Percentiles rank a stretch among this genome's conserved stretches.
phyloP scores from a whole-genome alignment of 768 basidiomycete species.

The Auriculariales sp. region DNA sequence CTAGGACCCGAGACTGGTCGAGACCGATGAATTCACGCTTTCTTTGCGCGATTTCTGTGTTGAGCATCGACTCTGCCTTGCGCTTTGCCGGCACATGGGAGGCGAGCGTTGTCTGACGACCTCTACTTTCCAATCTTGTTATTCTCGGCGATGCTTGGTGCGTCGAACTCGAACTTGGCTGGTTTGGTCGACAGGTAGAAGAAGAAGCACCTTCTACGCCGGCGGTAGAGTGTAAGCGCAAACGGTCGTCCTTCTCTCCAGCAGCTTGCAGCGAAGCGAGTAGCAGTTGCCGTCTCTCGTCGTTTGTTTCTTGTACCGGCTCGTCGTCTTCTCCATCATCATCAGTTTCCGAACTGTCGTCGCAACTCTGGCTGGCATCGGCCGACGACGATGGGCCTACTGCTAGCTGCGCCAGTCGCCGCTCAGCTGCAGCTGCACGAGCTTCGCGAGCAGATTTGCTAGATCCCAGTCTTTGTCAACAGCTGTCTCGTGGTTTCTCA shows the following conservation, averaged over 20 bases:
- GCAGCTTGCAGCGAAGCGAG: conserved; percentile 29
- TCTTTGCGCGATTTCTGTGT: too few species aligned
- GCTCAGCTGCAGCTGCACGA: conserved; percentile 61
- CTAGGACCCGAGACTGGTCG: too few species aligned
- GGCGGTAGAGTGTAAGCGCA: too few species aligned
- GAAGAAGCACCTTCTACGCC: too few species aligned
- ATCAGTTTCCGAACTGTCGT: conserved; percentile 11
- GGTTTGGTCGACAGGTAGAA: too few species aligned
- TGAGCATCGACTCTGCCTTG: too few species aligned
- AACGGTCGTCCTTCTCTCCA: conserved; percentile 24
- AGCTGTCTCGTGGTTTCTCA: background rate
- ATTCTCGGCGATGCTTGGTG: too few species aligned
- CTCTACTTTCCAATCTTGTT: too few species aligned
- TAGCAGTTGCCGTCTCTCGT: conserved; percentile 36
- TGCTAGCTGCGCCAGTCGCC: conserved; percentile 23
- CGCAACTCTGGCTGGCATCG: conserved; percentile 7
- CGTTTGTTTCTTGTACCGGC: conserved; percentile 24
- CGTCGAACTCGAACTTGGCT: too few species aligned
- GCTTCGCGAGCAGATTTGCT: conserved; percentile 74
- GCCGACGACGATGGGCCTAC: conserved; percentile 3
- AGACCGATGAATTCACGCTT: too few species aligned
- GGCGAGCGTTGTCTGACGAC: too few species aligned
- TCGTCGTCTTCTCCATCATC: conserved; percentile 13
- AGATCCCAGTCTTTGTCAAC: conserved; percentile 7
- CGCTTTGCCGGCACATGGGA: too few species aligned